Evolutionary conservation across 257 asterid genomes (phyloP).

Genomic region (Solanum neorickii): DNA sequence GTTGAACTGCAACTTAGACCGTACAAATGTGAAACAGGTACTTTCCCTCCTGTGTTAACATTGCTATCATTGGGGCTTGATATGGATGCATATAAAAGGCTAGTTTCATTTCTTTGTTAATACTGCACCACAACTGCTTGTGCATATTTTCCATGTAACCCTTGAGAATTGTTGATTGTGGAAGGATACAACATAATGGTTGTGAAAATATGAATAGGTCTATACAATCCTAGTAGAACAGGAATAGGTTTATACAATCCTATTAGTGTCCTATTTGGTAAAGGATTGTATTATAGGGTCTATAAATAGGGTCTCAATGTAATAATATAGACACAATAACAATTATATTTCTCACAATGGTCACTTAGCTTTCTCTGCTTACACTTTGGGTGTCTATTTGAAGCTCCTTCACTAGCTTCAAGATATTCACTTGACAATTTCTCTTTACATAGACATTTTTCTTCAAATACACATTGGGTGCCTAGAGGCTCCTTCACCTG

Average conservation of each 20-base stretch:
- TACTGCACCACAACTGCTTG: neutral
- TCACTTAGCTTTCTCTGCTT: neutral
- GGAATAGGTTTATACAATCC: too few species aligned
- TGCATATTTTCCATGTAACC: neutral
- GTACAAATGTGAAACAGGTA: constrained; percentile 47
- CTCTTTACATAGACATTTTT: too few species aligned
- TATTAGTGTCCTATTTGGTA: too few species aligned
- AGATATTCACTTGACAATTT: too few species aligned
- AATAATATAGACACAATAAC: too few species aligned
- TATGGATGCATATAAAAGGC: neutral
- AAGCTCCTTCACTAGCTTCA: too few species aligned
- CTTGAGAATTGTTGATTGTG: neutral
- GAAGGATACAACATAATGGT: too few species aligned
- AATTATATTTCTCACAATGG: neutral
- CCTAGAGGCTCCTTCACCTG: neutral
- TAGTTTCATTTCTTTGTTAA: neutral
- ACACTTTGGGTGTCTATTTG: neutral
- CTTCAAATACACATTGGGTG: too few species aligned
- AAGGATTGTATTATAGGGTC: too few species aligned
- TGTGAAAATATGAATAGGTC: neutral
- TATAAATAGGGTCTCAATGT: too few species aligned
- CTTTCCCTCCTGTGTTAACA: neutral
- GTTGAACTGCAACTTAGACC: too few species aligned
- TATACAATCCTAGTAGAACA: too few species aligned
- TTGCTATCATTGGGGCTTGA: neutral